A percentile compares a stretch with the other conserved stretches of the same genome.
phyloP scores from a whole-genome alignment of 345 rosid species.

The Atalantia buxifolia region DNA sequence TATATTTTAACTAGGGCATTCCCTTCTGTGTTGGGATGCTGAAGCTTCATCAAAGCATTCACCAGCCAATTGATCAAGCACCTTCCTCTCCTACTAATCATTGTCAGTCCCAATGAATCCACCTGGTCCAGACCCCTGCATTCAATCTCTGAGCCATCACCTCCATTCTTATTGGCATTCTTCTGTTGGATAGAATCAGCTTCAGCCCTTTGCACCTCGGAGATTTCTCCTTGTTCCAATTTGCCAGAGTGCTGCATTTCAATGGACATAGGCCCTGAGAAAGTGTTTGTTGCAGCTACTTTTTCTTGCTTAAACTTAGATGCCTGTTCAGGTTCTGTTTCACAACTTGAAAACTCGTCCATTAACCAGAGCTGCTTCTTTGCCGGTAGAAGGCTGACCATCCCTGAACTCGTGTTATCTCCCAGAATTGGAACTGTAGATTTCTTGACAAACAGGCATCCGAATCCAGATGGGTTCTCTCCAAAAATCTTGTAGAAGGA shows the following conservation, averaged over 20 bases:
- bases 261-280: constrained; percentile 38
- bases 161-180: background rate
- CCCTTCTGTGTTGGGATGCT: constrained; percentile 60
- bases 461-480: constrained; percentile 91
- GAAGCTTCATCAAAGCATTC: constrained; percentile 70
- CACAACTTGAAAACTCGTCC: constrained; percentile 38
- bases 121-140: constrained; percentile 75
- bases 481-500: constrained; percentile 93
- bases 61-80: constrained; percentile 91
- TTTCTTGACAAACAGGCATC: constrained; percentile 89
- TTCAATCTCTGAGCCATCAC: constrained; percentile 30
- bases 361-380: constrained; percentile 30
- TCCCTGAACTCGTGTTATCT: constrained; percentile 53
- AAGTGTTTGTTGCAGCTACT: constrained; percentile 36
- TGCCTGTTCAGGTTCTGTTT: constrained; percentile 22
- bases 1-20: constrained; percentile 61
- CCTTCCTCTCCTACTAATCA: constrained; percentile 67
- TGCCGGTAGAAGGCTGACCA: constrained; percentile 64
- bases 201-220: constrained; percentile 19
- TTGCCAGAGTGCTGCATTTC: constrained; percentile 19
- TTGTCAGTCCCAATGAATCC: constrained; percentile 60
- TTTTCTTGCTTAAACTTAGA: constrained; percentile 14
- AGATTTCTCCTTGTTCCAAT: constrained; percentile 25
- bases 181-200: constrained; percentile 13
- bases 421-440: constrained; percentile 53